Percentiles rank a stretch among this genome's conserved stretches.
Conservation (phyloP, 305 asterid species). For the Fraxinus ornus region DNA sequence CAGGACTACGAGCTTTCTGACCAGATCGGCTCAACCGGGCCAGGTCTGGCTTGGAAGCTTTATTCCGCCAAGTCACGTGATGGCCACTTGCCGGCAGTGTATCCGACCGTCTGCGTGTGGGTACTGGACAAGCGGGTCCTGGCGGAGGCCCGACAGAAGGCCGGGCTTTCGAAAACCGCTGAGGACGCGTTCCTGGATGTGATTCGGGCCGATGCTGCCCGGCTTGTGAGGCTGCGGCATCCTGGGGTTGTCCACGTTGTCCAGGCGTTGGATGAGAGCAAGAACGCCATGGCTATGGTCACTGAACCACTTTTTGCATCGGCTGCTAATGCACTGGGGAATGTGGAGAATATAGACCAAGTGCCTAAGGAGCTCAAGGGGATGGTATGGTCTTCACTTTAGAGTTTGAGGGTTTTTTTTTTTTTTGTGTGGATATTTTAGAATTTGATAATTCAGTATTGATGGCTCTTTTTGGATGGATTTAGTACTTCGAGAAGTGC, state of each 20-base stretch:
- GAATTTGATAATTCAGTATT: background rate
- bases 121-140: conserved; percentile 76
- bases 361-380: conserved; percentile 95
- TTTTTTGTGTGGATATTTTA: background rate
- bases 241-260: conserved; percentile 98
- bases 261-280: conserved; percentile 91
- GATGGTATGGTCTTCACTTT: conserved; percentile 51
- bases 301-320: conserved; percentile 95
- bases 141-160: conserved; percentile 76
- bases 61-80: conserved; percentile 83
- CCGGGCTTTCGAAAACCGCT: conserved; percentile 83
- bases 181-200: conserved; percentile 87
- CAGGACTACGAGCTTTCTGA: conserved; percentile 81
- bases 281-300: conserved; percentile 92
- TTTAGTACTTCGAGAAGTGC: background rate
- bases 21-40: conserved; percentile 98
- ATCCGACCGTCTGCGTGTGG: conserved; percentile 94
- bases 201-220: conserved; percentile 81
- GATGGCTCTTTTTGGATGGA: background rate
- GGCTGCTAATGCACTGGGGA: conserved; percentile 78
- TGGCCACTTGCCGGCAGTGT: conserved; percentile 56
- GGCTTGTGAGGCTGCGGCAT: conserved; percentile 91
- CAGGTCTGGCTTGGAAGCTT: conserved; percentile 87
- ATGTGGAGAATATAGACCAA: conserved; percentile 64
- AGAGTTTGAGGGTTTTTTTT: background rate